Evolutionary conservation across 2,329 filamentous ascomycete genomes (phyloP), one percentile per base, ranked within the genome.

Genomic region (Ophiostoma himal-ulmi): DNA sequence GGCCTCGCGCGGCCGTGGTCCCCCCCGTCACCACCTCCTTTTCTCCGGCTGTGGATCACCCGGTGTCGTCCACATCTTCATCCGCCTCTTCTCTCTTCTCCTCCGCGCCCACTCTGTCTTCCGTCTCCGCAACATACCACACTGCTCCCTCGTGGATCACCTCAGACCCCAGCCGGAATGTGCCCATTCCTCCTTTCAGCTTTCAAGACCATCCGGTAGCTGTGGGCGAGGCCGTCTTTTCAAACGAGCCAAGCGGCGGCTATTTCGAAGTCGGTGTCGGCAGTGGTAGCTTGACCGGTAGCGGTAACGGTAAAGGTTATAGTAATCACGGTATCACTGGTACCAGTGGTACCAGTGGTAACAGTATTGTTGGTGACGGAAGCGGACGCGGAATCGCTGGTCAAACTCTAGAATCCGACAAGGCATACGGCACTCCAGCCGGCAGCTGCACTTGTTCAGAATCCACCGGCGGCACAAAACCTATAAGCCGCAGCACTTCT

Each of bases 51-150:
- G 20, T 22, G 20, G 71, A 71, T 10, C 48, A 39, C 5, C 67
- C 67, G 13, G 62, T 69, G 2, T 70, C 69, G 11, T 67, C 71
- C 14, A 64, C 70, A 1, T 57, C 67, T 30, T 67, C 71, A 1
- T 48, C 67, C 8, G 26, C 69, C 39, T 72, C 71, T 5, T 70
- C 69, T 48, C 67, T 72, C 30, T 72, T 70, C 48, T 70, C 71
- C 20, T 57, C 60, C n/a, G 69, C 68, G 7, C 48, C 69, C 36
- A 68, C 69, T 1, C 68, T 36, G n/a, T 52, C 68, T 2, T 68
- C 71, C 26, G 44, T 37, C 11, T 68, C 71, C 14, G 65, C 69
- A 14, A 41, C 37, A 30, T 39, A 66, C 36, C 70, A 41, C 11
- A 30, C 65, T 10, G 54, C 34, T 17, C 66, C 64, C 17, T 26